Evolutionary conservation across 108 stramenopile species (phyloP).

Genomic region (Cyclotella cryptica): DNA sequence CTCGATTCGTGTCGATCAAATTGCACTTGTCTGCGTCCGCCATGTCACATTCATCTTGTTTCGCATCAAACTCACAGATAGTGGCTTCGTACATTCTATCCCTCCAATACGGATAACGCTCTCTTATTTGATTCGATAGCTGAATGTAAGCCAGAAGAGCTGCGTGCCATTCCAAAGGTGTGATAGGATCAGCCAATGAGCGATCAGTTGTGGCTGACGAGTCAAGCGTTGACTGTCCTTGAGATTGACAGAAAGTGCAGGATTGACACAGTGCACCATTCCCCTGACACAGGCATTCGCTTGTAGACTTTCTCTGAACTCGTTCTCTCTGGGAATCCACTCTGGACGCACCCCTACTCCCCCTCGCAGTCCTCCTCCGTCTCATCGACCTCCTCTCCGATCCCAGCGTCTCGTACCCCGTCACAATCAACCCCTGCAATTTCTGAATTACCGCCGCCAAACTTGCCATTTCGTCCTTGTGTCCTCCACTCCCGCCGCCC

Average conservation of each 20-base stretch:
- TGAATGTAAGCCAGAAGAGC: slow-evolving; percentile 71
- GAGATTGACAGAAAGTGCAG: background rate
- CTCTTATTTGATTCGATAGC: slow-evolving; percentile 48
- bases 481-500: slow-evolving; percentile 2
- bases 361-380: slow-evolving; percentile 15
- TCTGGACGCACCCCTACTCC: background rate
- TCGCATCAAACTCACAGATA: background rate
- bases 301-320: background rate
- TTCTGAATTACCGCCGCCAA: slow-evolving; percentile 59
- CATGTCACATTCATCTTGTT: background rate
- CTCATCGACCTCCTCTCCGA: slow-evolving; percentile 24
- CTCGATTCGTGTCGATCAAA: background rate
- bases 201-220: background rate
- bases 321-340: background rate
- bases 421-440: slow-evolving; percentile 51
- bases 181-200: slow-evolving; percentile 21
- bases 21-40: background rate
- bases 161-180: slow-evolving; percentile 66
- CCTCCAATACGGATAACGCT: slow-evolving; percentile 44
- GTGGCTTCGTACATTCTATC: slow-evolving; percentile 40
- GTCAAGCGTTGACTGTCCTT: background rate
- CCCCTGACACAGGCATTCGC: slow-evolving; percentile 12
- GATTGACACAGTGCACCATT: slow-evolving; percentile 1
- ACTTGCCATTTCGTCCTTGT: slow-evolving; percentile 51
- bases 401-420: slow-evolving; percentile 49